These are phyloP conservation scores for Fusarium sp. DNA, from an alignment of 2,329 filamentous ascomycete genomes.

Conservation along the genomic window DNA sequence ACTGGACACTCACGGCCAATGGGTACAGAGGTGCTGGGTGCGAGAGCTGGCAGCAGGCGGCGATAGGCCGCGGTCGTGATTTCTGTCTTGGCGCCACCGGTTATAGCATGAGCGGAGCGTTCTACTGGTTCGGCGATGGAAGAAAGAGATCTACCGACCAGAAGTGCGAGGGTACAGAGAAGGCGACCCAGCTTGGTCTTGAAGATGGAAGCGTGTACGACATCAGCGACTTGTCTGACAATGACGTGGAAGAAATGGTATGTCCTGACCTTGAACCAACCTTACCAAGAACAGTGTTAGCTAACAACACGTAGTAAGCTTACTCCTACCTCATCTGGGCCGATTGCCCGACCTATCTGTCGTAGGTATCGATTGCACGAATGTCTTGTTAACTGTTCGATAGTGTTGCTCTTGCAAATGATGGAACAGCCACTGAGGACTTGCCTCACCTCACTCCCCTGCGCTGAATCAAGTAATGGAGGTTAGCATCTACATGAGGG, in stretches of 20 bases:
- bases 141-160: background rate
- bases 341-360: no score
- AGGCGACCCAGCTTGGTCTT: background rate
- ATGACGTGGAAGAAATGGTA: slow-evolving; percentile 2
- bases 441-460: background rate
- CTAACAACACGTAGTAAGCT: background rate
- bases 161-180: background rate
- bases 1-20: background rate
- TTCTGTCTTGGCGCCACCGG: background rate
- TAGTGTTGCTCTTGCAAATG: background rate
- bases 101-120: background rate
- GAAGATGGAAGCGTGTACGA: background rate
- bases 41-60: background rate
- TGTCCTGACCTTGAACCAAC: background rate
- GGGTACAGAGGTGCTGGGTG: background rate
- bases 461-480: background rate
- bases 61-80: background rate
- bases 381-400: background rate
- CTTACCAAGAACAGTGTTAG: no score
- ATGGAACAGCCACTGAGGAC: background rate
- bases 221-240: background rate
- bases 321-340: background rate
- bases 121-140: background rate
- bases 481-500: no score
- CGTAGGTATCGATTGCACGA: no score